Base-by-base conservation (phyloP, 441 rosid species). In the Pelargonium citronellum region DNA sequence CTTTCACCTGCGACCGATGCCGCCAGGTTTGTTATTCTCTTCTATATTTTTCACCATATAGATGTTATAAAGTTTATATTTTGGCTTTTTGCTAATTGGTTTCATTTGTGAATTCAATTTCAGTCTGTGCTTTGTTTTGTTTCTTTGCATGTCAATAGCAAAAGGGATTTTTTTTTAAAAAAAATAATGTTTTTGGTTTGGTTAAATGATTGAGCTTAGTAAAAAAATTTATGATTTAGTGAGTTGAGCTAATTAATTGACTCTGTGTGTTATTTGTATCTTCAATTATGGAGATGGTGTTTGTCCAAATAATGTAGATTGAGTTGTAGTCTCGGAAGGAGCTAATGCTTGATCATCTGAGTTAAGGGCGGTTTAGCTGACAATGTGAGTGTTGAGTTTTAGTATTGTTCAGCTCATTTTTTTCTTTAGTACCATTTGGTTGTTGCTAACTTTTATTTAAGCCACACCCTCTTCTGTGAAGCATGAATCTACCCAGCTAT, bases 1-100 rank as follows among this genome's bases (percentile, higher is more conserved):
- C 78, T 37, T 75, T 75, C 69, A 70, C 73, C 2, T 71, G 78
- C 69, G 78, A 75, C 49, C 69, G 78, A 63, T 75, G 78, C 75
- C 55, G 51, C 51, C 68, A 46, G 78, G 75, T 71, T 10, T 13
- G 37, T 43, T 37, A 37, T 13, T 8, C 20, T 12, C 1, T 1
- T 17, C 47, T 30, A 7, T 27, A 60, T 46, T 53, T 16, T 55
- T 24, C 19, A 24, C 13, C 2, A 2, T n/a, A 34, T 19, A 1
- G 3, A 22, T 57, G 4, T 22, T 0, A 4, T 67, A 8, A 0
- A 2, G 1, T 8, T 0, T 37, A 37, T 37, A 8, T 37, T 37
- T 37, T 37, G 5, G 41, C 41, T 37, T 37, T 37, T 37, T 37
- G 41, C 41, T 5, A 37, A 37, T 37, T 37, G 3, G 12, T 20